Percentiles rank a stretch among this genome's conserved stretches.
Conservation (phyloP, 306 rosid genomes). For the Chamaecrista fasciculata region DNA sequence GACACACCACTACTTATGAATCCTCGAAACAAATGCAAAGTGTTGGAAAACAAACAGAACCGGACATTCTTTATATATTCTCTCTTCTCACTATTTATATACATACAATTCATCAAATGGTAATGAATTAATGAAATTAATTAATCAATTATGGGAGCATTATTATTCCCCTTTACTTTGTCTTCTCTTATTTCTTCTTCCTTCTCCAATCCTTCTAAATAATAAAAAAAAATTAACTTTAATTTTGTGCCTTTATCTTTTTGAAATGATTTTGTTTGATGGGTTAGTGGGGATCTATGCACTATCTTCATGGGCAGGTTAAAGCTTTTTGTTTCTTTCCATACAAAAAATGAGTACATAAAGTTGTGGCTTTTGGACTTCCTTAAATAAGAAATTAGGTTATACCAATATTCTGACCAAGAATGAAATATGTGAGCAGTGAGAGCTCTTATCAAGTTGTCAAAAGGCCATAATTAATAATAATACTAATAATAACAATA, state of each 20-base stretch:
- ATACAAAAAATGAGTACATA: background rate
- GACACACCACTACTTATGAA: no score
- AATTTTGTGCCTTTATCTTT: slow-evolving; percentile 21
- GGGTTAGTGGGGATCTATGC: slow-evolving; percentile 49
- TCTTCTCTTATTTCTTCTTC: background rate
- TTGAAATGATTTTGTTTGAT: slow-evolving; percentile 25
- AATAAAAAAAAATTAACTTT: no score
- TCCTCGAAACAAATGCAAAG: no score
- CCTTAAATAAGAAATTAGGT: slow-evolving; percentile 23
- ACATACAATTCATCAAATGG: background rate
- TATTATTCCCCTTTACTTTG: background rate
- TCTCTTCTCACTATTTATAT: slow-evolving; percentile 7
- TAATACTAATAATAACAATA: slow-evolving; percentile 13
- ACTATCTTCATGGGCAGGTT: slow-evolving; percentile 4
- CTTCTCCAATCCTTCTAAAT: no score
- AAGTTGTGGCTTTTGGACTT: slow-evolving; percentile 42
- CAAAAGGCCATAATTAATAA: slow-evolving; percentile 26
- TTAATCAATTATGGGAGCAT: background rate
- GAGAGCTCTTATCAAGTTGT: slow-evolving; percentile 63
- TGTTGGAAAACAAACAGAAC: no score
- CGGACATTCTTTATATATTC: background rate
- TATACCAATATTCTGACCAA: no score
- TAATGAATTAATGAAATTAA: background rate
- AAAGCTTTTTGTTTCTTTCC: slow-evolving; percentile 26
- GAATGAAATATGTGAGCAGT: slow-evolving; percentile 48